Percentiles rank a stretch among this genome's conserved stretches.
phyloP scores from a whole-genome alignment of 2,329 filamentous ascomycete species.

The Ceratocystis lukuohia region DNA sequence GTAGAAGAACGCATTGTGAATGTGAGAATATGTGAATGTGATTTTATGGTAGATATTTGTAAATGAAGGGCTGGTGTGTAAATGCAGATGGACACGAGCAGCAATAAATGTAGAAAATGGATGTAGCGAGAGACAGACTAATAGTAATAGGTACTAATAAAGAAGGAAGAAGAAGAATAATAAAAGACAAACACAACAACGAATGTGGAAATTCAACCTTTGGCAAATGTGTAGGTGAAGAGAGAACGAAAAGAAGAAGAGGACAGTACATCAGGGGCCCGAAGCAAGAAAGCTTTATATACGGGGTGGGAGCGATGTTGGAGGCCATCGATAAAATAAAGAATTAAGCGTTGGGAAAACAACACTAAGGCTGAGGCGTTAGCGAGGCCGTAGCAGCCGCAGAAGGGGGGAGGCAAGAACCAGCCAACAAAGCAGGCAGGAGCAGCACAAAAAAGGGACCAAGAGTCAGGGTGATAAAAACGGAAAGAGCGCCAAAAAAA shows the following conservation, averaged over 20 bases:
- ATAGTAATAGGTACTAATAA: constrained; percentile 5
- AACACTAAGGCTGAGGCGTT: constrained; percentile 1
- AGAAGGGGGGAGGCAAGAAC: not conserved
- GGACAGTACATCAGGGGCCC: not conserved
- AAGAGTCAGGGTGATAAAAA: not conserved
- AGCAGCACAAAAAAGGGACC: not conserved
- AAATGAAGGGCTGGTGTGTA: constrained; percentile 7
- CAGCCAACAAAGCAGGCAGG: not conserved
- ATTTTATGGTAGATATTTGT: constrained; percentile 7
- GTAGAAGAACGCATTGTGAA: constrained; percentile 19
- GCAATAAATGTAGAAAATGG: constrained; percentile 5
- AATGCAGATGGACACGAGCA: not conserved
- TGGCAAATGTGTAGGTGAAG: constrained; percentile 3
- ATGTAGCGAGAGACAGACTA: constrained; percentile 12
- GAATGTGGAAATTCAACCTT: constrained; percentile 8
- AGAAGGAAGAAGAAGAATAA: constrained; percentile 1
- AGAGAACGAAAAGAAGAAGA: not conserved
- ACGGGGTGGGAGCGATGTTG: not conserved
- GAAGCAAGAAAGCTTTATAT: constrained; percentile 9
- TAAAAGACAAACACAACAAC: constrained; percentile 8
- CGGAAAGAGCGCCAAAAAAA: not conserved
- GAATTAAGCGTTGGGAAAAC: not conserved
- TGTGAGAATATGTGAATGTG: not conserved
- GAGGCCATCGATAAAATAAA: not conserved
- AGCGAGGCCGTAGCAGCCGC: constrained; percentile 6